Evolutionary conservation across 805 yeast species (phyloP).

Genomic region (Saturnispora sekii): DNA sequence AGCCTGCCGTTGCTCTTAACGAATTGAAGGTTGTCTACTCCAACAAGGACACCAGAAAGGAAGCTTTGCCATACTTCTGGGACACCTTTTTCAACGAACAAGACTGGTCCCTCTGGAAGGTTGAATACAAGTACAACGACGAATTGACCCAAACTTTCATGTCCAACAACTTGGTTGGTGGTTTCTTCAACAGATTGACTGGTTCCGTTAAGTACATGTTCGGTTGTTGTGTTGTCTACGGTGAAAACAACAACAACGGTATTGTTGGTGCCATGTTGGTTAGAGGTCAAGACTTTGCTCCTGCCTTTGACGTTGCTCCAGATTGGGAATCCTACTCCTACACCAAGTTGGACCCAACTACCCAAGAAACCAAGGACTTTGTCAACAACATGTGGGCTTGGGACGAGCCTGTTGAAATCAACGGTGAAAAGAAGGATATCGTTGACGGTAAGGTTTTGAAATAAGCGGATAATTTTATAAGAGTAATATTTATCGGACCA

Average conservation of each 20-base stretch:
- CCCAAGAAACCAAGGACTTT: constrained; percentile 68
- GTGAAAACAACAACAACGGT: constrained; percentile 98
- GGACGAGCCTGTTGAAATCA: constrained; percentile 83
- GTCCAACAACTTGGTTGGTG: constrained; percentile 97
- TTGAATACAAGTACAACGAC: constrained; percentile 94
- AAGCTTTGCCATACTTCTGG: constrained; percentile 98
- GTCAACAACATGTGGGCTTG: constrained; percentile 93
- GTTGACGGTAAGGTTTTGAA: constrained; percentile 98
- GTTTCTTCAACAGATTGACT: constrained; percentile 90
- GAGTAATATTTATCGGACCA: too few species aligned
- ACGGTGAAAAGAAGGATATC: constrained; percentile 78
- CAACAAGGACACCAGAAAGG: constrained; percentile 92
- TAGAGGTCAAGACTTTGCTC: constrained; percentile 84
- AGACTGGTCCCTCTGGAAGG: constrained; percentile 94
- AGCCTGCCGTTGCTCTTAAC: constrained; percentile 58
- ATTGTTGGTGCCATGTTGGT: constrained; percentile 89
- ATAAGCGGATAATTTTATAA: constrained; percentile 31
- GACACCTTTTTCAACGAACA: constrained; percentile 74
- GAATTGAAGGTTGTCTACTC: constrained; percentile 97
- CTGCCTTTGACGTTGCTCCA: constrained; percentile 98
- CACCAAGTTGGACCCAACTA: constrained; percentile 73
- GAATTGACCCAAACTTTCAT: constrained; percentile 94
- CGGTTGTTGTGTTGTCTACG: constrained; percentile 90
- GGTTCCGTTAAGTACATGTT: constrained; percentile 92
- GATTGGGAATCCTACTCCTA: constrained; percentile 94